Conservation (phyloP, 495 filamentous ascomycete genomes). For the Aspergillus conjunctus region DNA sequence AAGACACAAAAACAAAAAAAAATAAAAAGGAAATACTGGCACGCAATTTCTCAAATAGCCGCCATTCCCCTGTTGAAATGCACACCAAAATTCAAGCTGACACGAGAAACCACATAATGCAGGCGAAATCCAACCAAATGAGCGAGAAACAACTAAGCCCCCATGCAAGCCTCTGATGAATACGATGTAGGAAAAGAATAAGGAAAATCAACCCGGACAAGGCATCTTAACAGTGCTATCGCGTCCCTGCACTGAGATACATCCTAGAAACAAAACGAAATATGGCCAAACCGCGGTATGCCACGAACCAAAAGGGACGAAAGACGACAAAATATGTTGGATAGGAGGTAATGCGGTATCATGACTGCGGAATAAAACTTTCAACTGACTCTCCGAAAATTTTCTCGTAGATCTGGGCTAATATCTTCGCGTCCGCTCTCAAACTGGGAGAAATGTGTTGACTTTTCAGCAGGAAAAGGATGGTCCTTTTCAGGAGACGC, state of each 20-base stretch:
- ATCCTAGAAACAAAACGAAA: neutral
- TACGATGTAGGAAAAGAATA: slow-evolving; percentile 22
- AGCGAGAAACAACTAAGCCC: slow-evolving; percentile 15
- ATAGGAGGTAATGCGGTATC: neutral
- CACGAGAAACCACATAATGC: slow-evolving; percentile 7
- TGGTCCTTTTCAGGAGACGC: slow-evolving; percentile 60
- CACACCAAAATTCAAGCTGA: slow-evolving; percentile 12
- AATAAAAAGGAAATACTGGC: slow-evolving; percentile 4
- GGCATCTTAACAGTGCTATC: neutral
- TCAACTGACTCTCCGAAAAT: slow-evolving; percentile 40
- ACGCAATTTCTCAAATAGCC: slow-evolving; percentile 18
- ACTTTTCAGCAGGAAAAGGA: slow-evolving; percentile 64
- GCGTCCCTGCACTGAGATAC: slow-evolving; percentile 11
- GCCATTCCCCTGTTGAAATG: slow-evolving; percentile 13
- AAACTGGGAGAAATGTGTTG: slow-evolving; percentile 68
- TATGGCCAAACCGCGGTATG: neutral
- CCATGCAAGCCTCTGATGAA: slow-evolving; percentile 18
- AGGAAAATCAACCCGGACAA: neutral
- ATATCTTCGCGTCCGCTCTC: slow-evolving; percentile 64
- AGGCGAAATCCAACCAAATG: slow-evolving; percentile 16
- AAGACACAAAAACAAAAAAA: slow-evolving; percentile 2
- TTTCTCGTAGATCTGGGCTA: slow-evolving; percentile 61
- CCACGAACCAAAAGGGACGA: neutral
- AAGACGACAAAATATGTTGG: neutral
- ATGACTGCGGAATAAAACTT: slow-evolving; percentile 22